phyloP scores from a whole-genome alignment of 371 early-diverging fungal species.

The Fennellomyces sp. region DNA sequence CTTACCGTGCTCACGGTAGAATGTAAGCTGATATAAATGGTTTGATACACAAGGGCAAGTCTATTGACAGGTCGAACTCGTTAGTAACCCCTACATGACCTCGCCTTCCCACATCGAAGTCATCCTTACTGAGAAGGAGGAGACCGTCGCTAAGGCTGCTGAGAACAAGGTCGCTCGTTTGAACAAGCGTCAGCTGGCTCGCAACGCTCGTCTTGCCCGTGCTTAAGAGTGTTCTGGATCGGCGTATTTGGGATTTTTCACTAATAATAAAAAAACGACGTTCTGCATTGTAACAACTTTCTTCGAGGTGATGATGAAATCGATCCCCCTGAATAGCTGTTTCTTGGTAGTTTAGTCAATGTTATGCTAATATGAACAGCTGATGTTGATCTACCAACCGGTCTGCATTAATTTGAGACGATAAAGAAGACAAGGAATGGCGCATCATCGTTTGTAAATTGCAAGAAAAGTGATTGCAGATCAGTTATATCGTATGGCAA shows the following conservation, averaged over 20 bases:
- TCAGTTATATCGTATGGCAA: too few species aligned
- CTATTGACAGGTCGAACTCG: background rate
- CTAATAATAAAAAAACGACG: background rate
- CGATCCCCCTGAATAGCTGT: too few species aligned
- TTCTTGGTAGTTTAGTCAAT: too few species aligned
- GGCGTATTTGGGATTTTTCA: background rate
- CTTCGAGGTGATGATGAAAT: too few species aligned
- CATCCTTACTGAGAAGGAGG: conserved; percentile 83
- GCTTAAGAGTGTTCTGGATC: conserved; percentile 15
- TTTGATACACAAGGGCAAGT: background rate
- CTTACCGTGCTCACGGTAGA: conserved; percentile 99
- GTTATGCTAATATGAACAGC: too few species aligned
- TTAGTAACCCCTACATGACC: conserved; percentile 87
- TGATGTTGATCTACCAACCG: too few species aligned
- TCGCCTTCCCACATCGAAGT: conserved; percentile 98
- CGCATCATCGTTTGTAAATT: too few species aligned
- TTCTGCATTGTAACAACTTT: too few species aligned
- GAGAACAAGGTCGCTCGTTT: conserved; percentile 55
- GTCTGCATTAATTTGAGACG: too few species aligned
- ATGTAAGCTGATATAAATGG: conserved; percentile 12
- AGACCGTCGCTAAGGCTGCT: conserved; percentile 72
- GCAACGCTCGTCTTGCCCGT: conserved; percentile 48
- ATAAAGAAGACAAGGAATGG: too few species aligned
- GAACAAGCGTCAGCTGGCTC: conserved; percentile 60
- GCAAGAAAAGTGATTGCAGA: too few species aligned